These are phyloP conservation scores for Ogataea parapolymorpha DNA, from an alignment of 805 yeast species.

Conservation along the genomic window DNA sequence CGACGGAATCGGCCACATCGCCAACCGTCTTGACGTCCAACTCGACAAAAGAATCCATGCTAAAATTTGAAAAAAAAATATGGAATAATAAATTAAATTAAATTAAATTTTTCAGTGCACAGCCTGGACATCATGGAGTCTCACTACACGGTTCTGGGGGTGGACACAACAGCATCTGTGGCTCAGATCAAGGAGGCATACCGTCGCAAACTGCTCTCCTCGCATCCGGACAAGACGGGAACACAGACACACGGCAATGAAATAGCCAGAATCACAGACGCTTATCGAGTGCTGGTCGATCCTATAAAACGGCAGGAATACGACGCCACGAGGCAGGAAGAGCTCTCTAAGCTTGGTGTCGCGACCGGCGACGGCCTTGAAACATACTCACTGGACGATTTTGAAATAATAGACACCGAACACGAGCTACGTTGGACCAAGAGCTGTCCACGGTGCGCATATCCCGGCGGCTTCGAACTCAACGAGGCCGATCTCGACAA, in stretches of 20 bases:
- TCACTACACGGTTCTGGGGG: conserved; percentile 59
- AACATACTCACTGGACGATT: conserved; percentile 59
- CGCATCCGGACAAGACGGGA: conserved; percentile 75
- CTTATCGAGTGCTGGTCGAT: conserved; percentile 57
- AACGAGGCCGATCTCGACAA: conserved; percentile 57
- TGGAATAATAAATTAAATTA: background rate
- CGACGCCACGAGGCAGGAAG: conserved; percentile 42
- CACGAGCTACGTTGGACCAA: conserved; percentile 43
- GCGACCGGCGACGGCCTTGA: conserved; percentile 71
- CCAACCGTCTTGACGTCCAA: conserved; percentile 27
- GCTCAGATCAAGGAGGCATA: conserved; percentile 61
- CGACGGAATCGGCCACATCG: conserved; percentile 47
- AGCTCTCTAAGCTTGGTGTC: conserved; percentile 36
- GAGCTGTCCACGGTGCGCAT: conserved; percentile 68
- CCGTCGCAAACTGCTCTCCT: conserved; percentile 48
- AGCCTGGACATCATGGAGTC: conserved; percentile 19
- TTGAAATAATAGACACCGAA: conserved; percentile 28
- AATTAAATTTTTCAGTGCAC: conserved; percentile 12
- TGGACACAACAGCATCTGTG: conserved; percentile 36
- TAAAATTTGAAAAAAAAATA: conserved; percentile 7
- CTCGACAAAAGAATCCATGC: conserved; percentile 32
- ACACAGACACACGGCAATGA: background rate
- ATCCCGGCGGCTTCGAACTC: conserved; percentile 50
- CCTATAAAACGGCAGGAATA: conserved; percentile 42
- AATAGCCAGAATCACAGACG: conserved; percentile 48